Base-by-base conservation (phyloP, 768 basidiomycete genomes). In the Termitomyces sp. region DNA sequence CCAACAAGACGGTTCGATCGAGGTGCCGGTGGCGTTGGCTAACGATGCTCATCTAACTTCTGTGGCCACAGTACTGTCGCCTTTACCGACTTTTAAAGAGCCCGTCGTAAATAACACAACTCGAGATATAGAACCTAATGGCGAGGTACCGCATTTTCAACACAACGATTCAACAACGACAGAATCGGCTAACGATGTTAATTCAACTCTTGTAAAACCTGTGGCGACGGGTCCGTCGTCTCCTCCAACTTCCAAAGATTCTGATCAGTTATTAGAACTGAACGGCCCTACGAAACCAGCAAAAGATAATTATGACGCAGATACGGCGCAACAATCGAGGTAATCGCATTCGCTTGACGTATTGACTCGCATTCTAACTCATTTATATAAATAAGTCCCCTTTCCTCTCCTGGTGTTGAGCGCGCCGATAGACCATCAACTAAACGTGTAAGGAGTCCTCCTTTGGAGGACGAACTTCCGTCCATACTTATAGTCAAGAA, bases 401-500 rank as follows among this genome's bases (percentile, higher is more conserved):
- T 38, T 41, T 52, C 55, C 26, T 55, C 61, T 41, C 54, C 55
- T 43, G 52, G 45, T 5, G 43, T 49, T 54, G 59, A 57, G 36
- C n/a, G 10, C 20, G 20, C 46, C 14, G 38, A 28, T 35, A 45
- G 24, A 26, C 44, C 36, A 18, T 52, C 60, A 13, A 33, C 30
- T 36, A 48, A 35, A 58, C 45, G 51, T 47, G 58, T 51, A 48
- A 59, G 52, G 8, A 57, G 40, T 38, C 49, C 54, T 47, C 52
- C 49, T 16, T 30, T 53, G 54, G 59, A 53, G 45, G 54, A 56
- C 51, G 30, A 63, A 50, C 72, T 74, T 62, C 69, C 71, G 5
- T 70, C 71, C 59, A 71, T 71, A 47, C 60, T 71, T 22, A 71
- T 71, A 28, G 58, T 65, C 52, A 65, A 61, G 54, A 60, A 62